Evolutionary conservation across 768 basidiomycete species (phyloP).

Genomic region (Lanmaoa pseudosensibilis): DNA sequence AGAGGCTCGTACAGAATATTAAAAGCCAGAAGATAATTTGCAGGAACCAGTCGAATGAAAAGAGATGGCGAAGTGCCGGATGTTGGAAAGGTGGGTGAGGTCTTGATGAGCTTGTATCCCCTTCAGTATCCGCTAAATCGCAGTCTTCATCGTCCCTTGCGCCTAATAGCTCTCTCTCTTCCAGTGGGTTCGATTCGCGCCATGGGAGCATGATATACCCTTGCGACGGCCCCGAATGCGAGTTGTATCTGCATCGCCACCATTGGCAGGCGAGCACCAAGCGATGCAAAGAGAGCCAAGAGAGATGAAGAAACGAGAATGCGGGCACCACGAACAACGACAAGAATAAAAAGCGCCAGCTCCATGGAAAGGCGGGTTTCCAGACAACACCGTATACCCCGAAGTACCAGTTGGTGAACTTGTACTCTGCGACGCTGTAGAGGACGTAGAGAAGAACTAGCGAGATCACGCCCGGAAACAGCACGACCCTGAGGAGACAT

Average conservation of each 20-base stretch:
- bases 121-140: neutral
- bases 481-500: neutral
- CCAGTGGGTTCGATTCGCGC: constrained; percentile 7
- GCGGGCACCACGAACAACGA: constrained; percentile 13
- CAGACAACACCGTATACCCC: neutral
- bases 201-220: constrained; percentile 12
- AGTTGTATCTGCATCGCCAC: neutral
- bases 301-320: constrained; percentile 11
- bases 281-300: neutral
- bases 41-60: neutral
- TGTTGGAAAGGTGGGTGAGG: neutral
- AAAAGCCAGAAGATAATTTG: constrained; percentile 9
- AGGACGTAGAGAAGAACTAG: constrained; percentile 2
- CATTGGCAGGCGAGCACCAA: neutral
- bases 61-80: neutral
- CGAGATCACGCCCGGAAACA: neutral
- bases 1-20: neutral
- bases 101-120: neutral
- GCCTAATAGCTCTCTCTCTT: neutral
- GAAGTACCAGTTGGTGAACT: constrained; percentile 13
- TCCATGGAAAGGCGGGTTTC: constrained; percentile 20
- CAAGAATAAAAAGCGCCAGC: constrained; percentile 19
- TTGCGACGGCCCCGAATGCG: neutral
- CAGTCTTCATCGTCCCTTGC: neutral
- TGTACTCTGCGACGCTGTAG: constrained; percentile 10